phyloP scores from a whole-genome alignment of 2,329 filamentous ascomycete genomes.

The Penicillium paneum region DNA sequence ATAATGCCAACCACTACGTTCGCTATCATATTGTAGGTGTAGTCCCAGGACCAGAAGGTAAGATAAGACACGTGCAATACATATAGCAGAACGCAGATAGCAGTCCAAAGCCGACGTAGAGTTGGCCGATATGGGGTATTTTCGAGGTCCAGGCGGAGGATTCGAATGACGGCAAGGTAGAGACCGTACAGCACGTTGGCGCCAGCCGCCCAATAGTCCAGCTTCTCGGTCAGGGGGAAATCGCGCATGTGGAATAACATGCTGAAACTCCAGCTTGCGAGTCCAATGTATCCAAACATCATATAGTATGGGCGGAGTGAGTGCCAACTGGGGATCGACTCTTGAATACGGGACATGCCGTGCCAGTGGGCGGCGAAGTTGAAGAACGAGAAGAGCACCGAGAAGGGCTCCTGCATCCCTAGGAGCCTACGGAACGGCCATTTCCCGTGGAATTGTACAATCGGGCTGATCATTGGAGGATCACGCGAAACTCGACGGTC shows the following conservation, averaged over 20 bases:
- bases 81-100: constrained; percentile 69
- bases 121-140: constrained; percentile 48
- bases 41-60: constrained; percentile 84
- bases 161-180: constrained; percentile 76
- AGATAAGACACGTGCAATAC: constrained; percentile 76
- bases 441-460: constrained; percentile 96
- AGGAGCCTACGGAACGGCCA: constrained; percentile 92
- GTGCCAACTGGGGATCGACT: constrained; percentile 69
- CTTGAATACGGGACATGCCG: constrained; percentile 69
- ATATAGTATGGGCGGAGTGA: constrained; percentile 77
- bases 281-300: constrained; percentile 73
- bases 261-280: constrained; percentile 81
- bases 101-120: constrained; percentile 71
- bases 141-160: constrained; percentile 74
- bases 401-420: constrained; percentile 92
- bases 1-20: constrained; percentile 79
- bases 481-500: constrained; percentile 63
- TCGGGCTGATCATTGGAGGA: constrained; percentile 60
- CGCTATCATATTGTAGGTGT: constrained; percentile 96
- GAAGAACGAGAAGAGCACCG: constrained; percentile 85
- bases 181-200: constrained; percentile 86
- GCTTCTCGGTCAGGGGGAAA: constrained; percentile 78
- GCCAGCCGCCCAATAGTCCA: constrained; percentile 94
- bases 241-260: constrained; percentile 91
- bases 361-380: constrained; percentile 83